Conservation (phyloP, 1,139 yeast species). For the Candida sanyaensis region DNA sequence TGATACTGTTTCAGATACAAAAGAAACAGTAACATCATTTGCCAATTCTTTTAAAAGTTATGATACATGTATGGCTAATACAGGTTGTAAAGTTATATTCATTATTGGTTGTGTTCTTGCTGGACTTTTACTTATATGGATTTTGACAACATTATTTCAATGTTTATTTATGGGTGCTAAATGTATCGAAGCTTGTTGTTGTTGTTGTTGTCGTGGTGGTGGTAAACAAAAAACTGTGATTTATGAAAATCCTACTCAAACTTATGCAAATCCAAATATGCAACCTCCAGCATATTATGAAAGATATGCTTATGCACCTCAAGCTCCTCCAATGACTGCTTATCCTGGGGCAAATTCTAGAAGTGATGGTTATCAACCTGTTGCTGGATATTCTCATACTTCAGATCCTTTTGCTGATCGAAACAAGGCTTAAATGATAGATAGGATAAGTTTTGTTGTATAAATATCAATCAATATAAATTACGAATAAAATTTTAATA, state of each 20-base stretch:
- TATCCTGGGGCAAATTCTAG: constrained; percentile 9
- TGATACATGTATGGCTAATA: constrained; percentile 82
- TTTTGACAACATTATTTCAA: constrained; percentile 40
- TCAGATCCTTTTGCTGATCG: constrained; percentile 4
- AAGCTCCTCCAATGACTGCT: constrained; percentile 14
- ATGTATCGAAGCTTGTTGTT: constrained; percentile 48
- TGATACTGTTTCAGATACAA: constrained; percentile 15
- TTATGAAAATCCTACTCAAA: constrained; percentile 13
- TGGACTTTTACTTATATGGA: constrained; percentile 44
- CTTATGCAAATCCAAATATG: constrained; percentile 41
- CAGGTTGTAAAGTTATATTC: constrained; percentile 72
- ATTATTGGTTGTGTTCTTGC: constrained; percentile 74
- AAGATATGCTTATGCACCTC: constrained; percentile 15
- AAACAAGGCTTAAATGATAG: neutral
- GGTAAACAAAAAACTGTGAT: constrained; percentile 1
- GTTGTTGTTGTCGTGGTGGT: constrained; percentile 40
- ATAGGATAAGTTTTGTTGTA: too few species aligned
- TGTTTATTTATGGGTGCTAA: constrained; percentile 47
- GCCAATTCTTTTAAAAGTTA: constrained; percentile 63
- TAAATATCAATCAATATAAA: too few species aligned
- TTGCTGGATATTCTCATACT: neutral
- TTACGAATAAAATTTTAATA: too few species aligned
- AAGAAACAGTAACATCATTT: constrained; percentile 30
- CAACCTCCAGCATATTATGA: constrained; percentile 30
- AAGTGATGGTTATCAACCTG: constrained; percentile 4